These are phyloP conservation scores for Houttuynia cordata DNA, from an alignment of 164 flowering plant species.

Conservation along the genomic window DNA sequence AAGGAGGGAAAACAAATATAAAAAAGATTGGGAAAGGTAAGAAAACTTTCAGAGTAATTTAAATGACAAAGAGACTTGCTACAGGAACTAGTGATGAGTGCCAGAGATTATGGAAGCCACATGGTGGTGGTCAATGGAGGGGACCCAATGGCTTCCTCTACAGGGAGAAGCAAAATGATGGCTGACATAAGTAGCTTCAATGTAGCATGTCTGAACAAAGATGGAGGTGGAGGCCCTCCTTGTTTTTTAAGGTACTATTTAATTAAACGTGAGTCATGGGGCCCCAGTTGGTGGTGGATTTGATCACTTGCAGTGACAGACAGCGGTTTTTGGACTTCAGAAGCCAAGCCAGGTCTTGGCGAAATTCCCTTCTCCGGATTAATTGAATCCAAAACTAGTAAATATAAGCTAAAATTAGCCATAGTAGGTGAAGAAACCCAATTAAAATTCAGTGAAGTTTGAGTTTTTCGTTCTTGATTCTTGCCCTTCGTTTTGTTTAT, in stretches of 20 bases:
- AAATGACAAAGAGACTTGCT: not conserved
- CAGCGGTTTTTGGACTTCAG: not conserved
- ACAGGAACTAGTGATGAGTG: not conserved
- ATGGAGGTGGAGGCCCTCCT: not conserved
- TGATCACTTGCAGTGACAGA: not conserved
- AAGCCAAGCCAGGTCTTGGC: not conserved
- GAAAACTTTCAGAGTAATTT: too few species aligned
- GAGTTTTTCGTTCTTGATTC: too few species aligned
- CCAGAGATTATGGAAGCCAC: not conserved
- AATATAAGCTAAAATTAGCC: too few species aligned
- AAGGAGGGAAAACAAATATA: too few species aligned
- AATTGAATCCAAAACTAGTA: not conserved
- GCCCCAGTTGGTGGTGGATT: not conserved
- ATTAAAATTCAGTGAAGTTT: too few species aligned
- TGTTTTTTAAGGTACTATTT: not conserved
- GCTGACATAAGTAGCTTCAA: not conserved
- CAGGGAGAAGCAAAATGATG: not conserved
- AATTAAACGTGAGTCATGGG: not conserved
- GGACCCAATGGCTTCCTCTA: not conserved
- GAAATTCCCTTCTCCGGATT: not conserved
- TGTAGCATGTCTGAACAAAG: not conserved
- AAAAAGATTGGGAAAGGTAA: too few species aligned
- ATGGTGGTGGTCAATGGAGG: not conserved
- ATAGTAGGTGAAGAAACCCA: too few species aligned
- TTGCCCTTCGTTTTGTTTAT: too few species aligned